A percentile compares a stretch with the other conserved stretches of the same genome.
Conservation (phyloP, 257 asterid genomes). For the Capsicum chinense region DNA sequence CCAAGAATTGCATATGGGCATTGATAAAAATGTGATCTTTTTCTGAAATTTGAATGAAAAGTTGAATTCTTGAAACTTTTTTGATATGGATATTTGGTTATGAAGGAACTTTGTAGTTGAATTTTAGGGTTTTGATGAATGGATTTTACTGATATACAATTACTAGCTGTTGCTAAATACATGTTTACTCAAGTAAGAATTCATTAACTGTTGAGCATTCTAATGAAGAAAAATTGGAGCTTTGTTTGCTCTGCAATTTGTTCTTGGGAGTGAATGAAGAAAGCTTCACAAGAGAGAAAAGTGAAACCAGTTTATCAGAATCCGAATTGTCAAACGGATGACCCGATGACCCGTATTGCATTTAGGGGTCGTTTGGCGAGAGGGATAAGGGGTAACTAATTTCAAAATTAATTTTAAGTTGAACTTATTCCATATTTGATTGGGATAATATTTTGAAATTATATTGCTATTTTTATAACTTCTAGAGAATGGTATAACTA, state of each 20-base stretch:
- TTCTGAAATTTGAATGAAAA: conserved; percentile 34
- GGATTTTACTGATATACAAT: conserved; percentile 32
- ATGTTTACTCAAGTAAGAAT: not conserved
- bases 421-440: no score
- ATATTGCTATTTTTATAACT: no score
- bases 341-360: not conserved
- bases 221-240: not conserved
- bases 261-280: not conserved
- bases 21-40: conserved; percentile 39
- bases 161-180: conserved; percentile 23
- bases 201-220: not conserved
- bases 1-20: conserved; percentile 47
- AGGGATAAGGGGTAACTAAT: no score
- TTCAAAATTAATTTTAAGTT: no score
- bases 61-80: conserved; percentile 30
- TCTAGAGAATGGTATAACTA: no score
- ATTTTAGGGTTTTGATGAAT: conserved; percentile 29
- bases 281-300: no score
- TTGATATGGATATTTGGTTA: conserved; percentile 43
- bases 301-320: not conserved
- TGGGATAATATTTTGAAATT: no score
- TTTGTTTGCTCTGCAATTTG: not conserved
- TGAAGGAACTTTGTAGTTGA: conserved; percentile 30
- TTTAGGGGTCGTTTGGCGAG: no score
- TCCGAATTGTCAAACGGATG: conserved; percentile 8